A percentile compares a stretch with the other conserved stretches of the same genome.
These are phyloP conservation scores for Lipomyces chichibuensis DNA, from an alignment of 805 yeast genomes.

Conservation along the genomic window DNA sequence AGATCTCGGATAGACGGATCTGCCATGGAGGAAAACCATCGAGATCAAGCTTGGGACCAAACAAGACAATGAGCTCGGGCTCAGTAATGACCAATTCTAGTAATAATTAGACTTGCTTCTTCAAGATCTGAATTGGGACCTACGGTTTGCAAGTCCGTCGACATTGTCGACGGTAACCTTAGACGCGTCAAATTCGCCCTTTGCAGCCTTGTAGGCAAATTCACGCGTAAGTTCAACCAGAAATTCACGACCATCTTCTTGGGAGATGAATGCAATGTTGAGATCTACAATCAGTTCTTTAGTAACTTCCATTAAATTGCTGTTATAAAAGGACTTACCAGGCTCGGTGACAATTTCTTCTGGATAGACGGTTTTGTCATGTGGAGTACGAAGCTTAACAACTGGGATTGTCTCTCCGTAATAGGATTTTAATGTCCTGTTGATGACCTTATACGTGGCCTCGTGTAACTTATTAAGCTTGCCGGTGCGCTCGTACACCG, in stretches of 20 bases:
- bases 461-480: slow-evolving; percentile 23
- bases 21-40: slow-evolving; percentile 99
- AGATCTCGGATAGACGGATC: slow-evolving; percentile 83
- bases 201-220: slow-evolving; percentile 71
- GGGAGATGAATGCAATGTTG: slow-evolving; percentile 66
- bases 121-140: slow-evolving; percentile 39
- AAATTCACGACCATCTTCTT: slow-evolving; percentile 85
- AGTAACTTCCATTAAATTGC: not conserved
- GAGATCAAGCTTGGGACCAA: slow-evolving; percentile 83
- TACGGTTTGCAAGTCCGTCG: slow-evolving; percentile 49
- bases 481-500: slow-evolving; percentile 63
- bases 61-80: slow-evolving; percentile 83
- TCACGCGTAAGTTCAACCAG: slow-evolving; percentile 86
- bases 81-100: slow-evolving; percentile 79
- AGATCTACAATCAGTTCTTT: slow-evolving; percentile 51
- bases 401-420: slow-evolving; percentile 25
- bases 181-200: slow-evolving; percentile 59
- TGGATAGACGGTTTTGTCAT: slow-evolving; percentile 13
- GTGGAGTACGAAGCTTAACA: slow-evolving; percentile 24
- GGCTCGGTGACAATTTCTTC: slow-evolving; percentile 23
- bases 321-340: not conserved
- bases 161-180: slow-evolving; percentile 77
- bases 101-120: not conserved
- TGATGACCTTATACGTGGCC: slow-evolving; percentile 20
- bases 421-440: slow-evolving; percentile 23